Evolutionary conservation across 164 flowering plant species (phyloP).

Genomic region (Macadamia integrifolia): DNA sequence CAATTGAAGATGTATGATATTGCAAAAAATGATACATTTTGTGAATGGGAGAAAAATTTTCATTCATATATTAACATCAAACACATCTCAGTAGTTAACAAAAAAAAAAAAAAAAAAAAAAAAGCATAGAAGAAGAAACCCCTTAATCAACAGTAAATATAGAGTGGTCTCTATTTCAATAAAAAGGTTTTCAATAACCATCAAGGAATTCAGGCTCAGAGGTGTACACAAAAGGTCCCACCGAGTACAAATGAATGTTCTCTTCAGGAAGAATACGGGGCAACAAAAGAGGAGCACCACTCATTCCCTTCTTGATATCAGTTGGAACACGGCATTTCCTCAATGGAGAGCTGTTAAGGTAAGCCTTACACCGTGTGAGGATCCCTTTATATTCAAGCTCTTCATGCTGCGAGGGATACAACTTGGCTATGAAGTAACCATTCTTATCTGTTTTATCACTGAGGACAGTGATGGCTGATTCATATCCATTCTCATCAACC

Average conservation of each 20-base stretch:
- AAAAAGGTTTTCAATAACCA: no score
- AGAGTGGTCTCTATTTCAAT: no score
- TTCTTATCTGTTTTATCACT: slow-evolving; percentile 31
- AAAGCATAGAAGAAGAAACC: no score
- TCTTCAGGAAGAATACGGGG: slow-evolving; percentile 21
- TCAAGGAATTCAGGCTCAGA: slow-evolving; percentile 4
- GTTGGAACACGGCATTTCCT: slow-evolving; percentile 28
- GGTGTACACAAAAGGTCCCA: slow-evolving; percentile 38
- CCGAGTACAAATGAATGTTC: slow-evolving; percentile 28
- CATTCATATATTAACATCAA: no score
- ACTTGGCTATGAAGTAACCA: slow-evolving; percentile 34
- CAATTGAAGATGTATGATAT: no score
- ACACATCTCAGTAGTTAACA: no score
- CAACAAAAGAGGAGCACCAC: slow-evolving; percentile 26
- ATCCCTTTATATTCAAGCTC: slow-evolving; percentile 15
- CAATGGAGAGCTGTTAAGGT: slow-evolving; percentile 32
- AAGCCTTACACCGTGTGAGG: slow-evolving; percentile 34
- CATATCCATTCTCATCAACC: slow-evolving; percentile 23
- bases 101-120: no score
- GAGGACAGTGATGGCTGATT: slow-evolving; percentile 22
- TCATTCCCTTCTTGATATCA: slow-evolving; percentile 29
- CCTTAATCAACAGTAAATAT: no score
- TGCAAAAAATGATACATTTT: no score
- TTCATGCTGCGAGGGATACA: slow-evolving; percentile 9
- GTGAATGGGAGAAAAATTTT: no score